phyloP scores from a whole-genome alignment of 2,329 filamentous ascomycete species.

The Purpureocillium lavendulum region DNA sequence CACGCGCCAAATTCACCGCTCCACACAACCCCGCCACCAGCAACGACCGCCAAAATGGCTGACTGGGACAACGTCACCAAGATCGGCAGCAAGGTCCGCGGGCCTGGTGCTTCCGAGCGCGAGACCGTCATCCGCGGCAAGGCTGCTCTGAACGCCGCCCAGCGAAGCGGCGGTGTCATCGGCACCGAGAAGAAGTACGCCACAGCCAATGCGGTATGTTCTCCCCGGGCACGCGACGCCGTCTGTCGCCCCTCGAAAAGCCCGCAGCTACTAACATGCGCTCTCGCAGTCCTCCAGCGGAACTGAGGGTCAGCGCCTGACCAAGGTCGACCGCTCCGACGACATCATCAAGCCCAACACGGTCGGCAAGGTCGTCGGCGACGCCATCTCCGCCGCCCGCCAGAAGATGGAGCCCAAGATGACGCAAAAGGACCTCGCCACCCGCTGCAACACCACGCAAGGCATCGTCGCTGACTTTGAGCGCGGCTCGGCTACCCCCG shows the following conservation, averaged over 20 bases:
- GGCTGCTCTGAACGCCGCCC: conserved; percentile 77
- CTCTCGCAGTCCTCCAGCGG: conserved; percentile 14
- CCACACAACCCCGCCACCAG: conserved; percentile 9
- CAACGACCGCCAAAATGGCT: conserved; percentile 49
- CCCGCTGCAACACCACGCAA: conserved; percentile 81
- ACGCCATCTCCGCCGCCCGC: conserved; percentile 73
- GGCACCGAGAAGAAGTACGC: conserved; percentile 87
- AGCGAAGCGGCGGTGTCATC: conserved; percentile 67
- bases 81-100: conserved; percentile 80
- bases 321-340: conserved; percentile 94
- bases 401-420: conserved; percentile 84
- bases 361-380: conserved; percentile 70
- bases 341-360: conserved; percentile 98
- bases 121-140: conserved; percentile 88
- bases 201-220: conserved; percentile 56
- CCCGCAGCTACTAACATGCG: conserved; percentile 8
- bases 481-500: conserved; percentile 66
- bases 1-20: too few relatives aligned
- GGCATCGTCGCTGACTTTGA: conserved; percentile 79
- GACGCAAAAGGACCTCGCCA: conserved; percentile 84
- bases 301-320: conserved; percentile 83
- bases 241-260: neutral
- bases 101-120: conserved; percentile 56
- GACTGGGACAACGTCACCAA: conserved; percentile 85
- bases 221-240: neutral